Evolutionary conservation across 495 filamentous ascomycete genomes (phyloP).

Genomic region (Tuber microsphaerosporum): DNA sequence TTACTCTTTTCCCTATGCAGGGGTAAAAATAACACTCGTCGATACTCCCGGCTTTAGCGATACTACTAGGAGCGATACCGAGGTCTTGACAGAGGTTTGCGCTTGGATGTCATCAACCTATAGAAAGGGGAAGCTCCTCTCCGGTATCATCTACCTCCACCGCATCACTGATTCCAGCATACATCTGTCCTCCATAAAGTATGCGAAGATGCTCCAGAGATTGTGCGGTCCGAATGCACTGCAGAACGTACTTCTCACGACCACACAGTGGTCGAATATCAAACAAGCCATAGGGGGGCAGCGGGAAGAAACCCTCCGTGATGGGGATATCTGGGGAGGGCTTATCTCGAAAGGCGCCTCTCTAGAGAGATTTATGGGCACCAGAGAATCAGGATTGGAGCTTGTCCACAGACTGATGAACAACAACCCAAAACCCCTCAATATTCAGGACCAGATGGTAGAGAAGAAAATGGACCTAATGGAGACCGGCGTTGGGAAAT

Average conservation of each 20-base stretch:
- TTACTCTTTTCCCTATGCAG: conserved; percentile 19
- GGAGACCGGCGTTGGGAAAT: conserved; percentile 43
- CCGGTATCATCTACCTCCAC: conserved; percentile 48
- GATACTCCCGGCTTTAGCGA: conserved; percentile 53
- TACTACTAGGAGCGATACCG: conserved; percentile 43
- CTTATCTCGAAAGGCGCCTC: conserved; percentile 40
- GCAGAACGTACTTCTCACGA: too few relatives aligned
- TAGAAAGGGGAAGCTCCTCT: conserved; percentile 28
- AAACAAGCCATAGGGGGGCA: background rate
- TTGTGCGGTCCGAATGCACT: conserved; percentile 41
- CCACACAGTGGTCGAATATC: background rate
- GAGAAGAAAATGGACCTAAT: conserved; percentile 36
- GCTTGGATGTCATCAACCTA: conserved; percentile 38
- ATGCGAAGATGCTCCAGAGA: conserved; percentile 46
- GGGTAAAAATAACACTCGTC: conserved; percentile 42
- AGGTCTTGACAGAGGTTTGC: conserved; percentile 44
- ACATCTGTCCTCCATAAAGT: conserved; percentile 43
- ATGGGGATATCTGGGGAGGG: conserved; percentile 43
- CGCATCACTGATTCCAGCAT: conserved; percentile 45
- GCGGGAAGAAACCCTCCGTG: background rate
- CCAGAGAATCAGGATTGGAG: conserved; percentile 39
- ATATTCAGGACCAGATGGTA: conserved; percentile 45
- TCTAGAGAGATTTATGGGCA: conserved; percentile 37
- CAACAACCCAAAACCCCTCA: conserved; percentile 29
- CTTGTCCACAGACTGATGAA: conserved; percentile 31